Conservation (phyloP, 345 rosid genomes). For the Syzygium grande region DNA sequence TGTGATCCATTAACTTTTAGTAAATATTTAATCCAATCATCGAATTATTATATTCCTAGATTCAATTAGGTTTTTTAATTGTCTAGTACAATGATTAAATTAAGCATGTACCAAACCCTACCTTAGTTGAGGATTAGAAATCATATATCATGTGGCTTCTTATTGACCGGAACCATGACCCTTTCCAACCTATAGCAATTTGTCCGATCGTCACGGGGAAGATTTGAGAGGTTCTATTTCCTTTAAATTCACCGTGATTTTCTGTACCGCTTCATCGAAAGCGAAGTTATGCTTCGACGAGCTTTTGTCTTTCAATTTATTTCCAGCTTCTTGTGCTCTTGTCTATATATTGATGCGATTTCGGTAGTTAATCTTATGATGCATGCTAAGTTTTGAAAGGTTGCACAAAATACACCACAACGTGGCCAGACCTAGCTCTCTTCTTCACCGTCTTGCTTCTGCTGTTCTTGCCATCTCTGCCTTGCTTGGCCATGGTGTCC, state of each 20-base stretch:
- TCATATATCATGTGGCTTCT: not conserved
- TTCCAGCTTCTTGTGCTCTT: not conserved
- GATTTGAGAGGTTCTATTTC: not conserved
- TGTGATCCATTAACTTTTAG: too few relatives aligned
- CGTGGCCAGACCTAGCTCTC: not conserved
- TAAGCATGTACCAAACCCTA: not conserved
- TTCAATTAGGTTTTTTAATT: too few relatives aligned
- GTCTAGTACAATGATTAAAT: too few relatives aligned
- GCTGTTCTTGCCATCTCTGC: slow-evolving; percentile 6
- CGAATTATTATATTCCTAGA: too few relatives aligned
- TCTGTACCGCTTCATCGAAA: not conserved
- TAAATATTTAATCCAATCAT: not conserved
- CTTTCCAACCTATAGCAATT: not conserved
- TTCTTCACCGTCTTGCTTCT: not conserved
- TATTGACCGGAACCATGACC: not conserved
- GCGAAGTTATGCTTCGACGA: not conserved
- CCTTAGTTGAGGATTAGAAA: not conserved
- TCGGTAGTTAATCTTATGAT: not conserved
- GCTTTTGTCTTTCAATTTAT: not conserved
- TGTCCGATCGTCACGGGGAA: not conserved
- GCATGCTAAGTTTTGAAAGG: not conserved
- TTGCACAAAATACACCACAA: not conserved
- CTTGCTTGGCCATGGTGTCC: slow-evolving; percentile 9
- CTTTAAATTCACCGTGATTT: not conserved
- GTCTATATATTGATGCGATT: not conserved